Base-by-base conservation (phyloP, 371 early-diverging fungal species). In the Lichtheimia ornata region DNA sequence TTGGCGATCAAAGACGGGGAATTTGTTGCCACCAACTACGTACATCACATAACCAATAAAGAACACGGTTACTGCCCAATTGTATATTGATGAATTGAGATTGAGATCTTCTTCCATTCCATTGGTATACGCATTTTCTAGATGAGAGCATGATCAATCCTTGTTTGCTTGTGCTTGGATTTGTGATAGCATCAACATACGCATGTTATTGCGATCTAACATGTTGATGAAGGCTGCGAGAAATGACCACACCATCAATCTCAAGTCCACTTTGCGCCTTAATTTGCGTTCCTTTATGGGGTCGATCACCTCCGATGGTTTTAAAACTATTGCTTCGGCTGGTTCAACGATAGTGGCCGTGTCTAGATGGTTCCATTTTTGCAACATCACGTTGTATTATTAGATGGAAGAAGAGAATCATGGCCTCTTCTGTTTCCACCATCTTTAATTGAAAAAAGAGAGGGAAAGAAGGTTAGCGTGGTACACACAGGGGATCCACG, bases 191-290 rank as follows among this genome's bases (percentile, higher is more conserved):
- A 14, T 3, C 17, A 22, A 65, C 74, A 69, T 71, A 75, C 84
- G 90, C 68, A 93, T 88, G 64, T 91, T 94, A 47, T 84, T 85
- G 50, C 92, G 82, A 66, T 92, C 92, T 9, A 94, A 69, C 60
- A 86, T 84, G 54, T 83, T 85, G 52, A 89, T 84, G 50, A 92
- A 77, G 58, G 91, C 91, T n/a, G 88, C 82, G 18, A 86, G 66
- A 50, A 84, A 76, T 22, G 91, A 77, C 67, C 88, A 81, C 3
- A 92, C 85, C 40, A 91, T 75, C 6, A 93, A 63, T n/a, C 87
- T 83, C 25, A 70, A 50, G 65, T 92, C 92, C 28, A 92, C 67
- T 60, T 84, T 89, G 53, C 83, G 77, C 28, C 30, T 20, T 41
- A 47, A 47, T 20, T 54, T 54, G 17, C 54, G 54, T 54, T 54